phyloP scores from a whole-genome alignment of 345 rosid species.

The Eucalyptus curtisii region DNA sequence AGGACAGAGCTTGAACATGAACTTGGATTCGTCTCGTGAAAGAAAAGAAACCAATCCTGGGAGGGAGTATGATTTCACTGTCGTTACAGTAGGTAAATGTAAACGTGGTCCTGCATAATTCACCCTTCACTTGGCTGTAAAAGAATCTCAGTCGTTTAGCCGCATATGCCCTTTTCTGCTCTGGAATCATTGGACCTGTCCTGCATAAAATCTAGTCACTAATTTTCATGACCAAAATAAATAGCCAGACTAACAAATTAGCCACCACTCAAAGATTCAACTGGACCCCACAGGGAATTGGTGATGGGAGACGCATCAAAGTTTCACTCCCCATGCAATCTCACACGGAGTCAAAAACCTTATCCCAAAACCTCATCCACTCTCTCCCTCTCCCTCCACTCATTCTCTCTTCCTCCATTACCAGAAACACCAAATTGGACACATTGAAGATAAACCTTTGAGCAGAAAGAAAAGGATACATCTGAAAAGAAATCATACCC shows the following conservation, averaged over 20 bases:
- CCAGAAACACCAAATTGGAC: background rate
- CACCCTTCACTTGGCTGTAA: background rate
- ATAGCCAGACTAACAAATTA: background rate
- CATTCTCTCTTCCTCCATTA: constrained; percentile 24
- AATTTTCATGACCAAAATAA: background rate
- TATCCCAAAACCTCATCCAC: constrained; percentile 69
- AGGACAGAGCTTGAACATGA: background rate
- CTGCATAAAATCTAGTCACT: background rate
- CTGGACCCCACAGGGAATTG: background rate
- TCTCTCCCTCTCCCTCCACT: constrained; percentile 36
- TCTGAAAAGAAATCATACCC: background rate
- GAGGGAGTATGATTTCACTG: background rate
- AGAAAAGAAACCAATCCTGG: background rate
- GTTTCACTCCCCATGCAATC: background rate
- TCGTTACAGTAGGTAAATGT: background rate
- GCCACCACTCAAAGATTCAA: background rate
- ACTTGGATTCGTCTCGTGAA: background rate
- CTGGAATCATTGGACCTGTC: background rate
- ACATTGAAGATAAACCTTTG: constrained; percentile 18
- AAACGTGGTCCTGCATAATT: background rate
- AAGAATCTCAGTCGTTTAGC: background rate
- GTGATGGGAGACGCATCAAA: background rate
- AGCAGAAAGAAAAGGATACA: background rate
- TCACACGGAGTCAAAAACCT: constrained; percentile 20
- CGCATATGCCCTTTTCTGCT: background rate